These are phyloP conservation scores for Paramyrothecium roridum DNA, from an alignment of 2,329 filamentous ascomycete genomes.

Conservation along the genomic window DNA sequence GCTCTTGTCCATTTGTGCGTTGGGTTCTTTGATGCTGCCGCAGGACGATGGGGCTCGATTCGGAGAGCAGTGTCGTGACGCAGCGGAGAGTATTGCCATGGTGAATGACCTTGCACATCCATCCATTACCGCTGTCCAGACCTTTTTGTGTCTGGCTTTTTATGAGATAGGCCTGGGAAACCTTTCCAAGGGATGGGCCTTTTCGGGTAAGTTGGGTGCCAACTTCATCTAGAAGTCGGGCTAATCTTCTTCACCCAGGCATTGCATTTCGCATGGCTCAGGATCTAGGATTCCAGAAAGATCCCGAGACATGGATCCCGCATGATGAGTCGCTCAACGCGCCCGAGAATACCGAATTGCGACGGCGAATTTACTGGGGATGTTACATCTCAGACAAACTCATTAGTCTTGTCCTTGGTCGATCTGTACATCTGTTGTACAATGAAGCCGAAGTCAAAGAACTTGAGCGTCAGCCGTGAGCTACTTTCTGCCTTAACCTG, in stretches of 20 bases:
- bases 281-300: conserved; percentile 22
- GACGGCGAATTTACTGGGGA: conserved; percentile 24
- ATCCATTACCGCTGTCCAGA: conserved; percentile 17
- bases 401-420: conserved; percentile 13
- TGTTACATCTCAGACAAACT: conserved; percentile 23
- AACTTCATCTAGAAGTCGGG: neutral
- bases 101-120: conserved; percentile 16
- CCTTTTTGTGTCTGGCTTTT: conserved; percentile 21
- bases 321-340: conserved; percentile 15
- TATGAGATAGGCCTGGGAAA: conserved; percentile 22
- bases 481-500: no score
- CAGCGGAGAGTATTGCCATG: conserved; percentile 21
- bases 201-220: conserved; percentile 14
- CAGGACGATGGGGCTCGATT: conserved; percentile 5
- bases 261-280: conserved; percentile 26
- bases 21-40: conserved; percentile 14
- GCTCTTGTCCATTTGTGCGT: conserved; percentile 17
- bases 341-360: conserved; percentile 19
- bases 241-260: conserved; percentile 8
- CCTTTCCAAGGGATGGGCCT: conserved; percentile 21
- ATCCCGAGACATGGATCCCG: conserved; percentile 15
- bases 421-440: conserved; percentile 9
- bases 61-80: conserved; percentile 14
- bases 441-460: conserved; percentile 9
- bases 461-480: conserved; percentile 4